Percentiles rank a stretch among this genome's conserved stretches.
Conservation (phyloP, 2,329 filamentous ascomycete genomes). For the Phialemonium atrogriseum region DNA sequence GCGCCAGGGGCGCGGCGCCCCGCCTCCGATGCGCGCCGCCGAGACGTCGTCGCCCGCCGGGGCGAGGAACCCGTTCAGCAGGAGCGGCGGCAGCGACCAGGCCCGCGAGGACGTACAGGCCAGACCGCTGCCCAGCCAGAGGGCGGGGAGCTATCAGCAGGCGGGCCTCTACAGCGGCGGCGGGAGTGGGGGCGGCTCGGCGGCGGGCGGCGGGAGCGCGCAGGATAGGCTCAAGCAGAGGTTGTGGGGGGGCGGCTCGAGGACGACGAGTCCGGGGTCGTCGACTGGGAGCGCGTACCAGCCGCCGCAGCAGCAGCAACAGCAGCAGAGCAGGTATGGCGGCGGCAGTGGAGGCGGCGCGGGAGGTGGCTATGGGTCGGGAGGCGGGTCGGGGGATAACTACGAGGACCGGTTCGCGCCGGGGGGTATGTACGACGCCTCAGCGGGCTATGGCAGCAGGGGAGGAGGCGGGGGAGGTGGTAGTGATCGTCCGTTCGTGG, state of each 20-base stretch:
- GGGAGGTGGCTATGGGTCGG: conserved; percentile 16
- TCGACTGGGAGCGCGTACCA: too few species aligned
- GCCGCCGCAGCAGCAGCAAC: conserved; percentile 27
- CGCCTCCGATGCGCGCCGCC: conserved; percentile 18
- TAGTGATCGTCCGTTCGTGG: conserved; percentile 31
- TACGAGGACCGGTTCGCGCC: conserved; percentile 41
- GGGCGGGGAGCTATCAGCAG: conserved; percentile 66
- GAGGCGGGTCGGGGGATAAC: conserved; percentile 15
- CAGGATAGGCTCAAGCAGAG: conserved; percentile 78
- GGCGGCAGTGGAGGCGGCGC: conserved; percentile 20
- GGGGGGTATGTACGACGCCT: conserved; percentile 32
- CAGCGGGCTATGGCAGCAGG: conserved; percentile 9
- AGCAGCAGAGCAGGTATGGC: conserved; percentile 9
- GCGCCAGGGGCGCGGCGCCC: conserved; percentile 30
- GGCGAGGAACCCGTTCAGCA: conserved; percentile 21
- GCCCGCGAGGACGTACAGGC: conserved; percentile 32
- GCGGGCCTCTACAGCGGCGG: conserved; percentile 15
- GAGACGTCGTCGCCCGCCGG: conserved; percentile 14
- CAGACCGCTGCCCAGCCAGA: conserved; percentile 62
- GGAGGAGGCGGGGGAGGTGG: conserved; percentile 18
- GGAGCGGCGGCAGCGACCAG: conserved; percentile 15
- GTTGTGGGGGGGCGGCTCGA: conserved; percentile 59
- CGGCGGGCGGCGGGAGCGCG: conserved; percentile 46
- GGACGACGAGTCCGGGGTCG: conserved; percentile 51
- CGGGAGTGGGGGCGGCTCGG: conserved; percentile 20